A percentile compares a stretch with the other conserved stretches of the same genome.
phyloP scores from a whole-genome alignment of 352 stramenopile species.

The Pythium pectinolyticum region DNA sequence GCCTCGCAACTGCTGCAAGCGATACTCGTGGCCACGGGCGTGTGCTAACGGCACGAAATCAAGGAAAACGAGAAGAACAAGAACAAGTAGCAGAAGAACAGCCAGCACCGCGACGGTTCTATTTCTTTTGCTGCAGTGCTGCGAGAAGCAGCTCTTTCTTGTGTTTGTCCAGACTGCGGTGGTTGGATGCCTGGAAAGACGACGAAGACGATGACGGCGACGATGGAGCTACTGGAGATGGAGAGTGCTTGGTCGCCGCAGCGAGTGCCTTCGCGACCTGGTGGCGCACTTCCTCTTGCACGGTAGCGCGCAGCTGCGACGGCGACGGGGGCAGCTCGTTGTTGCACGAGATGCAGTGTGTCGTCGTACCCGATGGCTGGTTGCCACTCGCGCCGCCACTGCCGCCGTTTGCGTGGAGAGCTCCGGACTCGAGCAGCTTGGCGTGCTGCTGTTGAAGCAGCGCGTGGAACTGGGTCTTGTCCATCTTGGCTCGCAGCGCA shows the following conservation, averaged over 20 bases:
- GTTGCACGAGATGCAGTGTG: constrained; percentile 70
- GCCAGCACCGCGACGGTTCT: neutral
- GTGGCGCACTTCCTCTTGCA: constrained; percentile 62
- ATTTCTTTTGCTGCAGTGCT: constrained; percentile 39
- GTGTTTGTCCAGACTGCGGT: constrained; percentile 66
- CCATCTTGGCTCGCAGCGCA: constrained; percentile 52
- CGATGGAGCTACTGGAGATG: neutral
- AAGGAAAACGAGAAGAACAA: neutral
- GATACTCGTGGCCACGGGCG: constrained; percentile 70
- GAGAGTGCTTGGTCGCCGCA: constrained; percentile 34
- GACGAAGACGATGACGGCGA: neutral
- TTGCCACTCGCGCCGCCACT: constrained; percentile 9
- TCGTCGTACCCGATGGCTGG: constrained; percentile 43
- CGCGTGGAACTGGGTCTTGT: constrained; percentile 56
- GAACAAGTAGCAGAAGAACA: neutral
- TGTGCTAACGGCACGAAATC: constrained; percentile 41
- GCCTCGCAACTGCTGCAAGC: constrained; percentile 82
- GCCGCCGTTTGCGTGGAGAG: constrained; percentile 14
- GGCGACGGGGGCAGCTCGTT: constrained; percentile 60
- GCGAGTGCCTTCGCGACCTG: constrained; percentile 57
- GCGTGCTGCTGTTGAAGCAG: constrained; percentile 51
- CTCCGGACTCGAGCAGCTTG: constrained; percentile 28
- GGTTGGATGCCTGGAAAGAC: constrained; percentile 54
- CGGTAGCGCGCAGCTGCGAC: constrained; percentile 54
- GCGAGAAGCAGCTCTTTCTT: constrained; percentile 64